Conservation (phyloP, 345 rosid species). For the Populus ilicifolia region DNA sequence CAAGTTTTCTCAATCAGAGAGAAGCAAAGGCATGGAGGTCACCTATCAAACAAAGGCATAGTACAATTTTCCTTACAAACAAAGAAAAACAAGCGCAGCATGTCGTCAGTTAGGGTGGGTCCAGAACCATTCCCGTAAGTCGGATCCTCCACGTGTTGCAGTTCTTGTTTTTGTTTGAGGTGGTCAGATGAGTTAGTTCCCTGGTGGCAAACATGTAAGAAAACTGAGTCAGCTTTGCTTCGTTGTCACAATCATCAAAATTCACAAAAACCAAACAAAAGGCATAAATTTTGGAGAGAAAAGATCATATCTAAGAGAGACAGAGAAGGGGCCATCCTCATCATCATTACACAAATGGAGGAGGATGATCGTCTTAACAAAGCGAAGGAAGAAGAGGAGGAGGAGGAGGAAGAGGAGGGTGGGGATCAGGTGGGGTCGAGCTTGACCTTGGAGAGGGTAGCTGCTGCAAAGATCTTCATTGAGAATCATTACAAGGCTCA, state of each 20-base stretch:
- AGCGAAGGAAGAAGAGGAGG: constrained; percentile 23
- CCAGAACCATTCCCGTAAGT: background rate
- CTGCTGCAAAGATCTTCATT: constrained; percentile 83
- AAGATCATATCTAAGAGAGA: constrained; percentile 18
- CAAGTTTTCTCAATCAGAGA: too few relatives aligned
- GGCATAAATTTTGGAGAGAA: constrained; percentile 3
- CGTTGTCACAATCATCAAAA: constrained; percentile 16
- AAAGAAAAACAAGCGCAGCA: too few relatives aligned
- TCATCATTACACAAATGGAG: constrained; percentile 20
- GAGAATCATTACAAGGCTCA: constrained; percentile 84
- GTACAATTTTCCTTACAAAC: too few relatives aligned
- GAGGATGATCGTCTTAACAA: constrained; percentile 20
- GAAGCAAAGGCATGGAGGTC: too few relatives aligned
- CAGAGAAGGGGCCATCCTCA: background rate
- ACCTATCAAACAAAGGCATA: too few relatives aligned
- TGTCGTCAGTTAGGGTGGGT: background rate
- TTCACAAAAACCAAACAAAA: constrained; percentile 1
- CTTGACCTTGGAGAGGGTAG: constrained; percentile 51
- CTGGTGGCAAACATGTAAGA: background rate
- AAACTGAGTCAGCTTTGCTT: constrained; percentile 7
- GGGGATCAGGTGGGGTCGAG: constrained; percentile 48
- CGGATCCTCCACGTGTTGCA: background rate
- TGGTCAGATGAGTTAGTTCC: background rate
- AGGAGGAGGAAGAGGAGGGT: constrained; percentile 40
- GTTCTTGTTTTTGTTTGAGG: background rate